Conservation (phyloP, 164 flowering plant genomes). For the Saururus chinensis region DNA sequence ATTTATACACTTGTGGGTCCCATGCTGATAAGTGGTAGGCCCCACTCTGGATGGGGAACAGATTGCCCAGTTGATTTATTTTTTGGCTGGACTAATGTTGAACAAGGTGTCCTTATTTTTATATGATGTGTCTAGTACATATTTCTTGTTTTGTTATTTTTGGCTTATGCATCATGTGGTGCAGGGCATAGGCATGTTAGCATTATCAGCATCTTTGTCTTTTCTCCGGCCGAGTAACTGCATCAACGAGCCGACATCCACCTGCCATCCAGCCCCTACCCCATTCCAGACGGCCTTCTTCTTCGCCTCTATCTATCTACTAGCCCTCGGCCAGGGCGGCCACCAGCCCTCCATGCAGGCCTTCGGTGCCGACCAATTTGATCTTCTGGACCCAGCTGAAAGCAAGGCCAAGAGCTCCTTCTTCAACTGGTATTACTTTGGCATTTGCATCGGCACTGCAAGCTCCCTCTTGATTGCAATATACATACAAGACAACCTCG, state of each 20-base stretch:
- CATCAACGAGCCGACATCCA: no score
- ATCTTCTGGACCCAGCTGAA: slow-evolving; percentile 20
- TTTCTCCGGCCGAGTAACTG: slow-evolving; percentile 18
- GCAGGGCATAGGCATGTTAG: slow-evolving; percentile 44
- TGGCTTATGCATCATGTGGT: no score
- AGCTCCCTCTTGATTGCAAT: neutral
- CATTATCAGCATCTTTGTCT: slow-evolving; percentile 30
- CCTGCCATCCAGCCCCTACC: neutral
- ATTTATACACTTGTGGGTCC: no score
- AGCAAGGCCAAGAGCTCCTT: slow-evolving; percentile 24
- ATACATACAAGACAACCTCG: slow-evolving; percentile 6
- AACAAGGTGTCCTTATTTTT: no score
- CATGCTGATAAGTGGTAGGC: no score
- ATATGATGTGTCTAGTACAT: no score
- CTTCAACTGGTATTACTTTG: slow-evolving; percentile 1
- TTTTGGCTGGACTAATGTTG: no score
- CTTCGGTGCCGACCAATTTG: slow-evolving; percentile 60
- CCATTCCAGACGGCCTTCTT: neutral
- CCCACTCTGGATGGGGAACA: no score
- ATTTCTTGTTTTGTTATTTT: no score
- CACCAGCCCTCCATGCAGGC: slow-evolving; percentile 30
- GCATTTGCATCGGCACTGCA: neutral
- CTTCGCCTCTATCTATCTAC: slow-evolving; percentile 15
- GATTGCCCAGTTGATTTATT: no score
- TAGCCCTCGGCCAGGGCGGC: slow-evolving; percentile 43